These are phyloP conservation scores for Lasiodiplodia citricola DNA, from an alignment of 2,329 filamentous ascomycete genomes.

Conservation along the genomic window DNA sequence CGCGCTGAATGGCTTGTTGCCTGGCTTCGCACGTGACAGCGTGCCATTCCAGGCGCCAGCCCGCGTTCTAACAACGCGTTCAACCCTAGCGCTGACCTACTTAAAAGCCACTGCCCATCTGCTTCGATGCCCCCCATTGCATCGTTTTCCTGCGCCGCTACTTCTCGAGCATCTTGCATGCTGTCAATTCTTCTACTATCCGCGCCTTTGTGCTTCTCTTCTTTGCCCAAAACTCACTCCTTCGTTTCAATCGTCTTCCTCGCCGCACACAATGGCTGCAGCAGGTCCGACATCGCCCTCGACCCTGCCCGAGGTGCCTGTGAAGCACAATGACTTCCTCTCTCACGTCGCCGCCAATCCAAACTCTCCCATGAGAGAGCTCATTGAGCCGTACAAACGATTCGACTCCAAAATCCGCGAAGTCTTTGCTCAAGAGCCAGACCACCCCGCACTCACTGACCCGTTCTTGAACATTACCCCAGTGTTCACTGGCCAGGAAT, in stretches of 20 bases:
- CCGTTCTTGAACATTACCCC: slow-evolving; percentile 68
- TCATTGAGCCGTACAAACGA: slow-evolving; percentile 69
- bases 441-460: slow-evolving; percentile 62
- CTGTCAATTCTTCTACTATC: not conserved
- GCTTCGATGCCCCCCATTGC: slow-evolving; percentile 4
- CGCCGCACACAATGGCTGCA: not conserved
- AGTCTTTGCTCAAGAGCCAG: slow-evolving; percentile 70
- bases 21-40: slow-evolving; percentile 12
- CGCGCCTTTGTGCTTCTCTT: not conserved
- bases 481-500: slow-evolving; percentile 63
- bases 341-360: slow-evolving; percentile 62
- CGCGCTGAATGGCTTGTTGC: slow-evolving; percentile 8
- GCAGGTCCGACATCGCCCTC: not conserved
- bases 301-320: slow-evolving; percentile 45
- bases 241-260: not conserved
- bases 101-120: not conserved
- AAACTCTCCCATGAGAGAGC: slow-evolving; percentile 59
- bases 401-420: slow-evolving; percentile 72
- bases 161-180: not conserved
- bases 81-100: not conserved
- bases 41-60: slow-evolving; percentile 15
- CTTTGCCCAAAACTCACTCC: not conserved
- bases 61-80: slow-evolving; percentile 1
- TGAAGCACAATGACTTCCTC: slow-evolving; percentile 49
- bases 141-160: not conserved